Conservation (phyloP, 2,329 filamentous ascomycete genomes). For the Curvularia sp. region DNA sequence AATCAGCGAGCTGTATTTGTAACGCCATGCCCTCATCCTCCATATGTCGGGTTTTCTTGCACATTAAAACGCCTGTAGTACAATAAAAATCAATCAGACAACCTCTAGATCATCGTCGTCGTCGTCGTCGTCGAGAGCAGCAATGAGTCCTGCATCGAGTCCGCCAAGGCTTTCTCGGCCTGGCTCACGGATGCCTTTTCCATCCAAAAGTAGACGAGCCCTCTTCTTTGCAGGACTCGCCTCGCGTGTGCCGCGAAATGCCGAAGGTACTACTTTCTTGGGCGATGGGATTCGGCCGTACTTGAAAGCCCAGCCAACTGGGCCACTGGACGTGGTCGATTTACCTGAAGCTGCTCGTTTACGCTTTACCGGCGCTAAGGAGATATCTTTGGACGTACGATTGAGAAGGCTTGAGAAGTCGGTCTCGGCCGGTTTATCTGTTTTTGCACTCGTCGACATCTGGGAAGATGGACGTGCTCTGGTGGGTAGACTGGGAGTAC, state of each 20-base stretch:
- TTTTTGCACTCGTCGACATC: constrained; percentile 23
- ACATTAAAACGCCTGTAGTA: constrained; percentile 10
- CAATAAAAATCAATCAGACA: constrained; percentile 39
- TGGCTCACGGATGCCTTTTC: constrained; percentile 58
- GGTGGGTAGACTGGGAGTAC: constrained; percentile 28
- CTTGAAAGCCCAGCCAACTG: constrained; percentile 58
- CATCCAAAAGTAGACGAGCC: constrained; percentile 56
- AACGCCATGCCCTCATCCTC: constrained; percentile 27
- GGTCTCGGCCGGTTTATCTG: constrained; percentile 25
- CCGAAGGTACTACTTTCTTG: constrained; percentile 33
- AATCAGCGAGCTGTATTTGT: constrained; percentile 32
- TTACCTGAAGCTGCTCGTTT: constrained; percentile 46
- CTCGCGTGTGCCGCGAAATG: constrained; percentile 39
- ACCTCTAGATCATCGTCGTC: constrained; percentile 56
- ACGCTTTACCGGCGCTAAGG: constrained; percentile 55
- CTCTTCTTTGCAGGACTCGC: constrained; percentile 56
- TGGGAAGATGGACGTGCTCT: constrained; percentile 25
- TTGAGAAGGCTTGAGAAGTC: constrained; percentile 54
- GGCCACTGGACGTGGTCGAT: constrained; percentile 39
- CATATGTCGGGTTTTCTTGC: constrained; percentile 8
- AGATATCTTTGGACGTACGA: constrained; percentile 53
- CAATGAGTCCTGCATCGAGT: constrained; percentile 44
- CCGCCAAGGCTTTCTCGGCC: constrained; percentile 55
- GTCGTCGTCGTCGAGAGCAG: constrained; percentile 52
- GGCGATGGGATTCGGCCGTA: constrained; percentile 50